Percentiles rank a stretch among this genome's conserved stretches.
Conservation (phyloP, 352 stramenopile species). For the Pythium sp. region DNA sequence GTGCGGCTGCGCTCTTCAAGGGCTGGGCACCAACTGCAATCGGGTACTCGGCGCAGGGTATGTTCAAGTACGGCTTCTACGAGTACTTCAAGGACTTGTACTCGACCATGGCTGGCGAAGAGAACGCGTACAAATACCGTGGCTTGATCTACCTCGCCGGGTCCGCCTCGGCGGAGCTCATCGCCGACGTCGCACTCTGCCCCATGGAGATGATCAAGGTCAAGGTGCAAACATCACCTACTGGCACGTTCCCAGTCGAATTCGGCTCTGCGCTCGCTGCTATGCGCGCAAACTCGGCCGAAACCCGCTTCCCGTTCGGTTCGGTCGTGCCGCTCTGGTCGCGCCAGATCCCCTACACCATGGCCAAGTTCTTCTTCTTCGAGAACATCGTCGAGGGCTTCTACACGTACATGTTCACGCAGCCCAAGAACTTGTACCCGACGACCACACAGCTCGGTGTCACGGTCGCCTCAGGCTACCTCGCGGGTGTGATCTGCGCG, state of each 20-base stretch:
- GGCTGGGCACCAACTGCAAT: slow-evolving; percentile 91
- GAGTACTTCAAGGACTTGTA: slow-evolving; percentile 96
- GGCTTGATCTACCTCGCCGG: slow-evolving; percentile 90
- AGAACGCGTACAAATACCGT: slow-evolving; percentile 92
- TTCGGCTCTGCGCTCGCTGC: slow-evolving; percentile 82
- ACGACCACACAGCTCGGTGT: slow-evolving; percentile 95
- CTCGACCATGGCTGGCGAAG: slow-evolving; percentile 86
- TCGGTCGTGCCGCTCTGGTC: slow-evolving; percentile 89
- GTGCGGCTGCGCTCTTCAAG: slow-evolving; percentile 85
- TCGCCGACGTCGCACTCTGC: slow-evolving; percentile 93
- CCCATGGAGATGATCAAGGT: slow-evolving; percentile 96
- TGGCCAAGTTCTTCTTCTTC: slow-evolving; percentile 99
- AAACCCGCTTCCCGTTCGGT: slow-evolving; percentile 91
- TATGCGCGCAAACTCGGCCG: slow-evolving; percentile 87
- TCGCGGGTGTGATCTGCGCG: slow-evolving; percentile 98
- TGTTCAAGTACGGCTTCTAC: slow-evolving; percentile 95
- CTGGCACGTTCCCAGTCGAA: slow-evolving; percentile 87
- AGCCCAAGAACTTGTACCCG: slow-evolving; percentile 89
- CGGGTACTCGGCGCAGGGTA: slow-evolving; percentile 89
- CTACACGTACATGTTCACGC: slow-evolving; percentile 89
- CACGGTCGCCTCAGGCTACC: slow-evolving; percentile 97
- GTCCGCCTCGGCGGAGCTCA: slow-evolving; percentile 93
- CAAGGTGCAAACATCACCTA: slow-evolving; percentile 90
- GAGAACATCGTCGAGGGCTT: slow-evolving; percentile 87
- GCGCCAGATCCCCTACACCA: slow-evolving; percentile 98